Evolutionary conservation across 202 grass and related monocot genomes (phyloP).

Genomic region (Brachypodium distachyon): DNA sequence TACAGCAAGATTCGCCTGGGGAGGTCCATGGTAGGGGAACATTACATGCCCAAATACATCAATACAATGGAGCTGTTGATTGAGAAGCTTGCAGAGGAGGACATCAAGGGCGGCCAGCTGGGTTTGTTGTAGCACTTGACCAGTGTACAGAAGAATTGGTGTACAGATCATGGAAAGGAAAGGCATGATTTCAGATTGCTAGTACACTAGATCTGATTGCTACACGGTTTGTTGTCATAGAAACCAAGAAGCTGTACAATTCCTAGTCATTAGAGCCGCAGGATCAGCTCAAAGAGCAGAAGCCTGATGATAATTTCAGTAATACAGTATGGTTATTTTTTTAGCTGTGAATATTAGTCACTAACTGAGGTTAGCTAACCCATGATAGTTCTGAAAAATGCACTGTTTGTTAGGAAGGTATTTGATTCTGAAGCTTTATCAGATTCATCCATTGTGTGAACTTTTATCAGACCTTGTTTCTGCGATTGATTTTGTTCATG

Average conservation of each 20-base stretch:
- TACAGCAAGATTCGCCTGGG: constrained; percentile 84
- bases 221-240: constrained; percentile 22
- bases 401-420: background rate
- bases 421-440: background rate
- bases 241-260: constrained; percentile 23
- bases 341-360: background rate
- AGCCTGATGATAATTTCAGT: constrained; percentile 3
- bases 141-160: constrained; percentile 28
- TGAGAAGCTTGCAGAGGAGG: constrained; percentile 47
- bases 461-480: background rate
- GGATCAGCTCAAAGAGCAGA: constrained; percentile 27
- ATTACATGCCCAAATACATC: constrained; percentile 93
- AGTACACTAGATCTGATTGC: background rate
- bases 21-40: constrained; percentile 70
- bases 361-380: background rate
- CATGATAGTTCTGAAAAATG: background rate
- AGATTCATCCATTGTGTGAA: background rate
- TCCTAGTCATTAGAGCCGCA: background rate
- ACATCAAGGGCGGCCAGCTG: background rate
- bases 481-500: background rate
- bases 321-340: background rate
- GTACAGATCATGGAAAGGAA: constrained; percentile 30
- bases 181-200: constrained; percentile 27
- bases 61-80: constrained; percentile 69
- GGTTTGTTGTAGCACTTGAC: constrained; percentile 33